A percentile compares a stretch with the other conserved stretches of the same genome.
Conservation (phyloP, 768 basidiomycete genomes). For the Infundibulicybe gibba region DNA sequence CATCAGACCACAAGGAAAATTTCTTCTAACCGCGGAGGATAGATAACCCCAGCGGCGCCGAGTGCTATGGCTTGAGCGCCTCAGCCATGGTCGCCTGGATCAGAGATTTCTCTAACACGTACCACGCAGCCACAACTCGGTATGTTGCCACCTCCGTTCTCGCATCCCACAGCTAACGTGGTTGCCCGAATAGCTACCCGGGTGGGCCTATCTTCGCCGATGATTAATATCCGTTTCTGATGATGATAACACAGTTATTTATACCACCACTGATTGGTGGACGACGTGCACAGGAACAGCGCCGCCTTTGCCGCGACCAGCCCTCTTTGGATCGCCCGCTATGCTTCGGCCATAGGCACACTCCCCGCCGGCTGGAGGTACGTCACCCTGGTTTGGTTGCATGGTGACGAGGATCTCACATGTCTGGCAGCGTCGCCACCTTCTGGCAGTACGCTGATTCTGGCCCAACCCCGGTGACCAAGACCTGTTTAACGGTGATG, state of each 20-base stretch:
- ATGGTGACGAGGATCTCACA: neutral
- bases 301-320: constrained; percentile 43
- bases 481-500: constrained; percentile 53
- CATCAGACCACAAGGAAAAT: neutral
- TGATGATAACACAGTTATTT: constrained; percentile 38
- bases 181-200: constrained; percentile 29
- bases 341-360: constrained; percentile 42
- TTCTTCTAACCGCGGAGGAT: neutral
- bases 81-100: constrained; percentile 64
- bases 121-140: constrained; percentile 43
- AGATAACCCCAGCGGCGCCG: constrained; percentile 50
- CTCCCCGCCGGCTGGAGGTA: constrained; percentile 59
- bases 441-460: constrained; percentile 63
- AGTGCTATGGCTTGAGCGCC: constrained; percentile 51
- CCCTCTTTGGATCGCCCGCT: constrained; percentile 62
- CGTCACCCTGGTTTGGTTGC: constrained; percentile 8
- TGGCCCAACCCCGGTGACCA: constrained; percentile 57
- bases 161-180: neutral
- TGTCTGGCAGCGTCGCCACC: constrained; percentile 33
- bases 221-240: neutral
- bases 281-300: constrained; percentile 58
- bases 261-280: constrained; percentile 70
- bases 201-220: constrained; percentile 18
- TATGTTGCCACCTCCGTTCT: constrained; percentile 15
- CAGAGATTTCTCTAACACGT: constrained; percentile 57